Percentiles rank a stretch among this genome's conserved stretches.
Evolutionary conservation across 305 asterid species (phyloP).

Genomic region (Fraxinus sp.): DNA sequence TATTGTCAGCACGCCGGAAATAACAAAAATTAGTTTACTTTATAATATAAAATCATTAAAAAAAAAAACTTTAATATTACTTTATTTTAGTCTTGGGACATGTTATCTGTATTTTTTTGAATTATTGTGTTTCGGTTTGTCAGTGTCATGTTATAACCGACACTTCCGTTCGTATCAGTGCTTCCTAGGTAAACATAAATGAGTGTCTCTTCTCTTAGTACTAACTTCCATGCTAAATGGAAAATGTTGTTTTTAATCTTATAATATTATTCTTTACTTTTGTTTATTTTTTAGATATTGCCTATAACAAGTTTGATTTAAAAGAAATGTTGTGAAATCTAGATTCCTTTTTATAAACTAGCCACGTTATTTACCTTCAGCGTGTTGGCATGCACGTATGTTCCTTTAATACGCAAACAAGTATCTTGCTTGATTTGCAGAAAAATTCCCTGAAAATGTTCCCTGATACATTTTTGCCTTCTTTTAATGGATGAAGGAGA

Average conservation of each 20-base stretch:
- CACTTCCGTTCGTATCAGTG: background rate
- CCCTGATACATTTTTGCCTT: background rate
- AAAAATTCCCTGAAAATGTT: background rate
- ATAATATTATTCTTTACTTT: background rate
- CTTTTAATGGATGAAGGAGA: slow-evolving; percentile 43
- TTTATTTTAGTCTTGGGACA: background rate
- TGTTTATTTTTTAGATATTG: background rate
- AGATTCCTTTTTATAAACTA: background rate
- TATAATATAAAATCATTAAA: no score
- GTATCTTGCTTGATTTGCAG: background rate
- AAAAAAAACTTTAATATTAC: background rate
- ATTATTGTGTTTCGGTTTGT: background rate
- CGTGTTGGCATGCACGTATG: background rate
- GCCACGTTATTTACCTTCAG: background rate
- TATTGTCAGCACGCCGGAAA: background rate
- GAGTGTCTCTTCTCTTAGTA: background rate
- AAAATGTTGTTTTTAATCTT: background rate
- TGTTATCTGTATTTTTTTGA: background rate
- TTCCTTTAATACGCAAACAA: background rate
- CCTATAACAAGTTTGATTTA: background rate
- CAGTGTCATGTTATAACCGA: background rate
- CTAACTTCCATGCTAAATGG: background rate
- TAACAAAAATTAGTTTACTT: background rate
- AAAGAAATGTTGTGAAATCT: background rate
- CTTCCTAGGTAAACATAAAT: background rate